Evolutionary conservation across 2,329 filamentous ascomycete species (phyloP).

Genomic region (Colletotrichum endophyticum): DNA sequence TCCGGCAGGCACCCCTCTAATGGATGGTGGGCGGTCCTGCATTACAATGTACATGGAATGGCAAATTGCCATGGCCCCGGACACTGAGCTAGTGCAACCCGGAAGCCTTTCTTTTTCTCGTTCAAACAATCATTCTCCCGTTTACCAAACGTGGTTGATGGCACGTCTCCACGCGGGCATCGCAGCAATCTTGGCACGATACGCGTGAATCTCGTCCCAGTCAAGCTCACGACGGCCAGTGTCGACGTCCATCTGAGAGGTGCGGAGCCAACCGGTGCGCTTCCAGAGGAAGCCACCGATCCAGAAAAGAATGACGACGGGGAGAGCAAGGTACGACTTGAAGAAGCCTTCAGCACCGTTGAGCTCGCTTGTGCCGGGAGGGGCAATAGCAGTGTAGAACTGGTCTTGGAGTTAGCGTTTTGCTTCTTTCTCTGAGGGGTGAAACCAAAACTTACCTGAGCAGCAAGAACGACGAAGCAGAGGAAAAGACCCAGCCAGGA

Average conservation of each 20-base stretch:
- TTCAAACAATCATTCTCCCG: background rate
- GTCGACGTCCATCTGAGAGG: conserved; percentile 71
- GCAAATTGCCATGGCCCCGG: background rate
- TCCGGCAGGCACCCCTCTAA: background rate
- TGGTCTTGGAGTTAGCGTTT: conserved; percentile 19
- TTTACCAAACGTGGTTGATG: background rate
- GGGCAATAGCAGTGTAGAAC: conserved; percentile 57
- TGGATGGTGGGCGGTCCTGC: background rate
- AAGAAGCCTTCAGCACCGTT: conserved; percentile 56
- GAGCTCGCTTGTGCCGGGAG: conserved; percentile 31
- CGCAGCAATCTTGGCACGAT: conserved; percentile 51
- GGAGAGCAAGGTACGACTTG: conserved; percentile 58
- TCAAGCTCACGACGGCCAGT: conserved; percentile 68
- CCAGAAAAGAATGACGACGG: conserved; percentile 61
- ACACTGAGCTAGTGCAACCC: background rate
- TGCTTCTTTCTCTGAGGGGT: background rate
- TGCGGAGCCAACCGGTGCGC: conserved; percentile 62
- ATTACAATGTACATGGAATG: background rate
- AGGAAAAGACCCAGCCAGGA: conserved; percentile 67
- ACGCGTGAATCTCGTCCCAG: conserved; percentile 68
- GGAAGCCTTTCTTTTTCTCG: background rate
- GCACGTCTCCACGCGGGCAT: conserved; percentile 56
- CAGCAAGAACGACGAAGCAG: conserved; percentile 57
- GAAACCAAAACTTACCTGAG: conserved; percentile 27
- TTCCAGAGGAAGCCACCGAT: conserved; percentile 67